Evolutionary conservation across 169 alveolate species (phyloP).

Genomic region (Cardiosporidium cionae): DNA sequence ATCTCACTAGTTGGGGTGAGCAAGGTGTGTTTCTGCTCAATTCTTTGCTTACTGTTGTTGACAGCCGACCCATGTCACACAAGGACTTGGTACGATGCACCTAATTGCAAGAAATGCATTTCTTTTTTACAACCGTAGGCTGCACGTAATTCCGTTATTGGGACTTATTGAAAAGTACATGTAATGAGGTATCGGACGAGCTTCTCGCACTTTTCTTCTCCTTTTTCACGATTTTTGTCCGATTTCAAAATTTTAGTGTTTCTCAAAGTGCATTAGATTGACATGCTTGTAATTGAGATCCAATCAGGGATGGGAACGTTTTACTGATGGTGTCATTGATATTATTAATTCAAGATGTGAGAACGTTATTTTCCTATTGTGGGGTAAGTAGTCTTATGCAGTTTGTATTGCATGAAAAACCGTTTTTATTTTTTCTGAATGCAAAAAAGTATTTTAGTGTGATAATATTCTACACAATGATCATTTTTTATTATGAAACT

Average conservation of each 20-base stretch:
- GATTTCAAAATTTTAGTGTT: not conserved
- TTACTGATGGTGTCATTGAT: slow-evolving; percentile 67
- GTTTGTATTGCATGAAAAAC: too few species aligned
- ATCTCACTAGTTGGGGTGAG: slow-evolving; percentile 91
- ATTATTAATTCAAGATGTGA: slow-evolving; percentile 49
- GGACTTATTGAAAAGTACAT: not conserved
- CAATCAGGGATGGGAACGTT: slow-evolving; percentile 78
- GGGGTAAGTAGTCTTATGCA: slow-evolving; percentile 8
- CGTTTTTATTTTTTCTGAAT: too few species aligned
- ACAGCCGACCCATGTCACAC: slow-evolving; percentile 84
- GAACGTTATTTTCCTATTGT: slow-evolving; percentile 65
- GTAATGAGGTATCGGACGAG: not conserved
- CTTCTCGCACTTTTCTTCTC: not conserved
- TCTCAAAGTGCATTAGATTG: too few species aligned
- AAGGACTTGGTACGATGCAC: slow-evolving; percentile 45
- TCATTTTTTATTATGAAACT: too few species aligned
- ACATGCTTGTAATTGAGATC: too few species aligned
- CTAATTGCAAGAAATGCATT: slow-evolving; percentile 6
- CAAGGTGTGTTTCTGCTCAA: slow-evolving; percentile 96
- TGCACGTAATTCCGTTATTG: not conserved
- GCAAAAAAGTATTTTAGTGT: too few species aligned
- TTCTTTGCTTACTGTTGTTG: slow-evolving; percentile 87
- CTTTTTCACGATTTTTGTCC: not conserved
- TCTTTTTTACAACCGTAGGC: not conserved
- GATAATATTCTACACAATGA: too few species aligned